These are phyloP conservation scores for Skeletonema grethae DNA, from an alignment of 108 stramenopile species.

Conservation along the genomic window DNA sequence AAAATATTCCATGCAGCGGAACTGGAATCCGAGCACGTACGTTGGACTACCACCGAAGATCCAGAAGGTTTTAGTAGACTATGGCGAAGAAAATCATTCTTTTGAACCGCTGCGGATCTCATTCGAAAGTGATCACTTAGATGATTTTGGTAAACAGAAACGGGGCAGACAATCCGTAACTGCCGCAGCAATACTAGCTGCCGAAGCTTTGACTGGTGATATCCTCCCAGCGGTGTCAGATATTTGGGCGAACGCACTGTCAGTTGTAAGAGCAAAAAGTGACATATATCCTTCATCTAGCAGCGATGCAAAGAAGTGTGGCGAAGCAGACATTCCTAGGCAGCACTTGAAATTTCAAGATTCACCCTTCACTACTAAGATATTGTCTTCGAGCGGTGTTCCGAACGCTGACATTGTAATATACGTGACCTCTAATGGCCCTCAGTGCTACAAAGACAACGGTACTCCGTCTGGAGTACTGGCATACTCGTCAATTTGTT, in stretches of 20 bases:
- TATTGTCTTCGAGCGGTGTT: conserved; percentile 46
- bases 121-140: conserved; percentile 38
- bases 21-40: not conserved
- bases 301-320: conserved; percentile 21
- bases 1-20: conserved; percentile 26
- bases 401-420: conserved; percentile 71
- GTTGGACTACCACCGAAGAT: conserved; percentile 18
- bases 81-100: conserved; percentile 21
- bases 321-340: conserved; percentile 52
- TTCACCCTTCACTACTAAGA: too few relatives aligned
- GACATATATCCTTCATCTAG: conserved; percentile 23
- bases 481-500: conserved; percentile 41
- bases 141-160: conserved; percentile 11
- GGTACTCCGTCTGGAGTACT: conserved; percentile 6
- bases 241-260: conserved; percentile 44
- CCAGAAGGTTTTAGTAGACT: conserved; percentile 34
- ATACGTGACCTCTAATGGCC: conserved; percentile 73
- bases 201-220: conserved; percentile 46
- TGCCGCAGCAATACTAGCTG: conserved; percentile 46
- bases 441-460: conserved; percentile 41
- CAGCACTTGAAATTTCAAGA: conserved; percentile 49
- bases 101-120: conserved; percentile 41
- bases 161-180: not conserved
- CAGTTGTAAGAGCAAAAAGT: conserved; percentile 27
- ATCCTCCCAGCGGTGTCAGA: conserved; percentile 38